A percentile compares a stretch with the other conserved stretches of the same genome.
phyloP scores from a whole-genome alignment of 148 eudicot genomes.

The Heliosperma pusillum region DNA sequence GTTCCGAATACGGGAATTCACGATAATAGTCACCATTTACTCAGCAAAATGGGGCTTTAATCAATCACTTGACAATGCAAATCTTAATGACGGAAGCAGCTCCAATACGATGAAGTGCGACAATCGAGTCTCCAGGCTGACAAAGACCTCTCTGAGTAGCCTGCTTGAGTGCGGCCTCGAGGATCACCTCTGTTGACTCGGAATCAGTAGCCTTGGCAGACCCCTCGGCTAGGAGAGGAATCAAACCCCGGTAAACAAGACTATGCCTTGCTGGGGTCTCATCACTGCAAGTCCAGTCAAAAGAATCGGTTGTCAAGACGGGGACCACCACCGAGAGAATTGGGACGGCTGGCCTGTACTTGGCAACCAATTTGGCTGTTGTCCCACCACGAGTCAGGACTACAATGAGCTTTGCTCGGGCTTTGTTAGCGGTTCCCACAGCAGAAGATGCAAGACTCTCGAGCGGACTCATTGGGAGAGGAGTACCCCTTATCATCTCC shows the following conservation, averaged over 20 bases:
- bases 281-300: conserved; percentile 72
- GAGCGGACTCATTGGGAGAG: conserved; percentile 84
- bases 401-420: conserved; percentile 72
- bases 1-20: background rate
- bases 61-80: conserved; percentile 58
- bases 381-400: conserved; percentile 87
- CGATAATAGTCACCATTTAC: conserved; percentile 13
- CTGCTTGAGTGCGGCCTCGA: conserved; percentile 67
- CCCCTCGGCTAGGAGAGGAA: conserved; percentile 79
- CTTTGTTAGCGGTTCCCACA: conserved; percentile 81
- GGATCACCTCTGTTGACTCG: conserved; percentile 80
- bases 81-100: conserved; percentile 86
- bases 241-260: conserved; percentile 62
- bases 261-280: conserved; percentile 76
- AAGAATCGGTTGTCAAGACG: conserved; percentile 57
- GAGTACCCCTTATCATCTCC: conserved; percentile 68
- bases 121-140: conserved; percentile 63
- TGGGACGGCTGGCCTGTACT: conserved; percentile 77
- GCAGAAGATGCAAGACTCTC: conserved; percentile 89
- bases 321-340: conserved; percentile 75
- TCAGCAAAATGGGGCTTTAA: background rate
- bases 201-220: conserved; percentile 90
- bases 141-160: conserved; percentile 61
- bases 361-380: conserved; percentile 78
- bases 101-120: conserved; percentile 81